A percentile compares a stretch with the other conserved stretches of the same genome.
Evolutionary conservation across 2,329 filamentous ascomycete species (phyloP).

Genomic region (Diaporthe citrichinensis): DNA sequence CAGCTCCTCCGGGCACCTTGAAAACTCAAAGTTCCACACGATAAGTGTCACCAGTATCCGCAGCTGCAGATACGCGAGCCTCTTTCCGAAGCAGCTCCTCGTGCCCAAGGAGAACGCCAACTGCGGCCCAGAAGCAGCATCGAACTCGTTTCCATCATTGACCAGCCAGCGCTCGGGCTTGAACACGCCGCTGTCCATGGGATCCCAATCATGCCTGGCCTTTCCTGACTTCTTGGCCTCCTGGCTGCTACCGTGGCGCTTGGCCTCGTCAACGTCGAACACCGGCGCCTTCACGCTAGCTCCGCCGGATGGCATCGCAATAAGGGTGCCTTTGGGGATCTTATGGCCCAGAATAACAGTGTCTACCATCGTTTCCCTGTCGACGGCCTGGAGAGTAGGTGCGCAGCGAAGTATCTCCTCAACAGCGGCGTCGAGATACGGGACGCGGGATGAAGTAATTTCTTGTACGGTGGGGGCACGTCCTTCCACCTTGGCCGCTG

Average conservation of each 20-base stretch:
- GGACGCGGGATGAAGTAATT: conserved; percentile 54
- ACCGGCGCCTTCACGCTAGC: neutral
- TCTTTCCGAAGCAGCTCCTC: conserved; percentile 47
- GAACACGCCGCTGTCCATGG: neutral
- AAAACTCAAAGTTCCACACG: conserved; percentile 48
- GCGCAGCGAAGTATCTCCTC: conserved; percentile 61
- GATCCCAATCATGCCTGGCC: neutral
- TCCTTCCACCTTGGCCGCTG: conserved; percentile 52
- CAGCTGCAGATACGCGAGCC: conserved; percentile 48
- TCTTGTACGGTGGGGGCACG: conserved; percentile 50
- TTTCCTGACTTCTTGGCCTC: neutral
- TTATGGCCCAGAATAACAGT: conserved; percentile 55
- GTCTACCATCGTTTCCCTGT: conserved; percentile 56
- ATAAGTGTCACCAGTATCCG: conserved; percentile 44
- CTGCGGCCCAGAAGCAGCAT: conserved; percentile 45
- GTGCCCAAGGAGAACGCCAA: conserved; percentile 45
- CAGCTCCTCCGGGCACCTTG: conserved; percentile 45
- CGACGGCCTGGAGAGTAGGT: conserved; percentile 60
- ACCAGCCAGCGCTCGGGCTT: neutral
- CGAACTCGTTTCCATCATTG: conserved; percentile 39
- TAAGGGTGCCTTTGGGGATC: conserved; percentile 57
- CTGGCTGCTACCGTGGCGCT: neutral
- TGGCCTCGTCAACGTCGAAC: neutral
- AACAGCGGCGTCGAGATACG: conserved; percentile 60
- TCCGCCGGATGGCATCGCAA: conserved; percentile 57